These are phyloP conservation scores for Myxozyma nipponensis DNA, from an alignment of 805 yeast species.

Conservation along the genomic window DNA sequence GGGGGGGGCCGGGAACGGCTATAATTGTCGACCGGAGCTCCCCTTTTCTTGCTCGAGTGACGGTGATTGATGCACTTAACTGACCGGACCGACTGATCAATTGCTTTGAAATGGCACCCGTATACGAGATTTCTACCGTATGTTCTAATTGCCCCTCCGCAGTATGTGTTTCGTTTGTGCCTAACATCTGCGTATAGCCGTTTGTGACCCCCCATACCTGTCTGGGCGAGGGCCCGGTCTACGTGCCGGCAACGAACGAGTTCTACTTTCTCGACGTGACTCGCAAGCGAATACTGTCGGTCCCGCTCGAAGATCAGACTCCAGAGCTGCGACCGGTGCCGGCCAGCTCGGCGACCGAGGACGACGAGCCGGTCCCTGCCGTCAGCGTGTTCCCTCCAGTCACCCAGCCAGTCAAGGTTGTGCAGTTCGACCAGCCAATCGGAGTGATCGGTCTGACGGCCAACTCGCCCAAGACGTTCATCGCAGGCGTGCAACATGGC, in stretches of 20 bases:
- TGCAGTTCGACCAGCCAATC: conserved; percentile 39
- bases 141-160: neutral
- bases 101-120: neutral
- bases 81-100: too few relatives aligned
- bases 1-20: too few relatives aligned
- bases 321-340: neutral
- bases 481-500: conserved; percentile 65
- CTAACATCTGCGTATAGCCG: conserved; percentile 16
- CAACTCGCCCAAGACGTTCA: conserved; percentile 45
- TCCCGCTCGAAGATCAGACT: conserved; percentile 3
- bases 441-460: conserved; percentile 71
- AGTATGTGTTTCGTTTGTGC: neutral
- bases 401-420: conserved; percentile 28
- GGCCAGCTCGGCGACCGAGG: neutral
- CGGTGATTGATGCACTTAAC: too few relatives aligned
- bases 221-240: conserved; percentile 37
- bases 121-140: neutral
- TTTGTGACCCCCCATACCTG: conserved; percentile 27
- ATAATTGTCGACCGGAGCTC: too few relatives aligned
- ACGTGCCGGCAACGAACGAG: conserved; percentile 32
- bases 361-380: too few relatives aligned
- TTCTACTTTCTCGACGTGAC: conserved; percentile 37
- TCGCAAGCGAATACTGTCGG: conserved; percentile 11
- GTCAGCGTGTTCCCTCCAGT: conserved; percentile 26
- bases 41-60: too few relatives aligned